Evolutionary conservation across 495 filamentous ascomycete species (phyloP).

Genomic region (Lineolata rhizophorae): DNA sequence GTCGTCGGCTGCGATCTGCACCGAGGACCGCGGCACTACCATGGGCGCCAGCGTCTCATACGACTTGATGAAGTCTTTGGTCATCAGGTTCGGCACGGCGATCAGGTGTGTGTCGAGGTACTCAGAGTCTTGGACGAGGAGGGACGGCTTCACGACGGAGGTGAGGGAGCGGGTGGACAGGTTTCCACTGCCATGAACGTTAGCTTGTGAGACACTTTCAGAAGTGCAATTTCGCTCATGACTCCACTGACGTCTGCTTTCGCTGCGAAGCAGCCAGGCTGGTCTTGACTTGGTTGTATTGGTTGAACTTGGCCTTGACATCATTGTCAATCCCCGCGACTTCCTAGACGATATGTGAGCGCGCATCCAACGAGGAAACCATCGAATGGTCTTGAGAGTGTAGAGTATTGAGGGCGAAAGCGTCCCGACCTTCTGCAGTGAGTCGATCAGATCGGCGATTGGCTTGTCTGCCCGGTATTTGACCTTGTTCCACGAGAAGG

Average conservation of each 20-base stretch:
- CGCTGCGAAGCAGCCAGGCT: constrained; percentile 58
- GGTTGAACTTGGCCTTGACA: constrained; percentile 75
- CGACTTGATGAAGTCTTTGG: constrained; percentile 67
- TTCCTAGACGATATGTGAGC: constrained; percentile 51
- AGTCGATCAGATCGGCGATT: constrained; percentile 63
- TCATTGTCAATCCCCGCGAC: constrained; percentile 76
- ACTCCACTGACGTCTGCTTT: constrained; percentile 44
- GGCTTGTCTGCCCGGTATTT: constrained; percentile 87
- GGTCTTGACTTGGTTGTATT: constrained; percentile 79
- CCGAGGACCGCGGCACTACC: constrained; percentile 76
- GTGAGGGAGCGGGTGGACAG: constrained; percentile 82
- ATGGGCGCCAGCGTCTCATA: constrained; percentile 73
- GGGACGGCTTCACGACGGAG: constrained; percentile 56
- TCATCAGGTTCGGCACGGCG: constrained; percentile 52
- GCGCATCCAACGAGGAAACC: too few relatives aligned
- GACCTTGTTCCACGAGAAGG: constrained; percentile 88
- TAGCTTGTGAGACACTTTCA: constrained; percentile 1
- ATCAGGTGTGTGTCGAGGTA: constrained; percentile 91
- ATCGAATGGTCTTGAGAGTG: constrained; percentile 1
- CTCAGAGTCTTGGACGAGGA: constrained; percentile 74
- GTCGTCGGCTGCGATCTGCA: constrained; percentile 54
- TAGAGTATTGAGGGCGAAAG: neutral
- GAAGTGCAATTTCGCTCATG: neutral
- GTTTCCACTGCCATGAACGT: constrained; percentile 43
- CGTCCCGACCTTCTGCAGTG: constrained; percentile 50